Base-by-base conservation (phyloP, 2,329 filamentous ascomycete species). In the Penicillium sp. region DNA sequence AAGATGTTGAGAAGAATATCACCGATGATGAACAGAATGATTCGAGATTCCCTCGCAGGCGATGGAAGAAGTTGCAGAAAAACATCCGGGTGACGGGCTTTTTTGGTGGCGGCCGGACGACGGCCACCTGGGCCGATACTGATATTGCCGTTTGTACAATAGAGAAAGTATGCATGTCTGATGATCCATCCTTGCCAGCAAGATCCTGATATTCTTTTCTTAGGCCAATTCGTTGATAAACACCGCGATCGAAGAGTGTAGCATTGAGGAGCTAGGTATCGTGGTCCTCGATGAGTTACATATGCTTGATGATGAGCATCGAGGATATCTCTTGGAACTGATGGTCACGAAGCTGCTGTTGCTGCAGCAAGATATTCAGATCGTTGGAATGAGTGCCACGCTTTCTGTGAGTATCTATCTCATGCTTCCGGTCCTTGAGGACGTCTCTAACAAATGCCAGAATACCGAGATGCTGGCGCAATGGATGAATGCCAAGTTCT, bases 381-480 rank as follows among this genome's bases (percentile, higher is more conserved):
- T 90, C 16, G 73, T 89, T 50, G 87, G 85, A 57, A 90, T 91
- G 87, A 90, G 87, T 60, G 87, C 87, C 4, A 90, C 87, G 0
- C 73, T 91, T 39, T 83, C 84, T 46, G 85, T 87, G 71, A 60
- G 78, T 22, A 4, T 10, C 7, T 36, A 16, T 3, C 22, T 22
- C 11, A 45, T 3, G 19, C 30, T 16, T 9, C 11, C 22, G 8
- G 22, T 25, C 29, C 29, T 44, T 9, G n/a, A 8, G 19, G 19
- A 14, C 3, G 18, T 8, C 16, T 34, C 45, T 47, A 29, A 58
- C 41, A 44, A 41, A n/a, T 14, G 12, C 9, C 11, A 88, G 84
- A 89, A 90, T 61, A 84, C 86, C 41, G 77, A 82, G 46, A 63
- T 88, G 27, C 74, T 90, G 41, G 84, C 85, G 2, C 74, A 75